Base-by-base conservation (phyloP, 1,139 yeast species). In the Saccharomycopsis hybrid region DNA sequence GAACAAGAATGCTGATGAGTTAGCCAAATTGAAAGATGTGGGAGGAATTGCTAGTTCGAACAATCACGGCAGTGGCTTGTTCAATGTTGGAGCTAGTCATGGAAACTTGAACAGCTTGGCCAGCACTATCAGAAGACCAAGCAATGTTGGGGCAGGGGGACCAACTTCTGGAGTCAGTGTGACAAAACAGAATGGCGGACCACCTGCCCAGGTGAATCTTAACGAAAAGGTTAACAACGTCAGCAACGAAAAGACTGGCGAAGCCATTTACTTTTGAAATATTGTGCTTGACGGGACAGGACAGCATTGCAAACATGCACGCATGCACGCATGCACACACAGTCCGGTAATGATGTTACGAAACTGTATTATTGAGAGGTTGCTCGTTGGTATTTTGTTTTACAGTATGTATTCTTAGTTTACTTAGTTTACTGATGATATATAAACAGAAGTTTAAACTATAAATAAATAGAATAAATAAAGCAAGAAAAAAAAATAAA, bases 1-100 rank as follows among this genome's bases (percentile, higher is more conserved):
- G 90, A 81, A 82, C 49, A 47, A 47, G 32, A 44, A 52, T 44
- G 55, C 49, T 7, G 55, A 52, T 24, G 53, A 50, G 28, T 49
- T 52, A 43, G 44, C 43, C 11, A 47, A 47, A 30, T 31, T 47
- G 39, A 33, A 30, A 44, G 45, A 4, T 11, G 28, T 7, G 9
- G 43, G 33, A 7, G 9, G 11, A 7, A 24, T 7, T 5, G 8
- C 5, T 5, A 33, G n/a, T 33, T 33, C n/a, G 18, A 18, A 18
- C 18, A 18, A 18, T 18, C 18, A 18, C 18, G 24, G 39, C 18
- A 13, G 24, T 11, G 13, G 13, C 39, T 5, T 11, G 7, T 5
- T 24, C 9, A 36, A 36, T 24, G 13, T 24, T 13, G 39, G 39
- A 5, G 39, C 39, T 24, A 36, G 39, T 36, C 39, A 36, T 36